A percentile compares a stretch with the other conserved stretches of the same genome.
Conservation (phyloP, 305 asterid genomes). For the Fraxinus velutina region DNA sequence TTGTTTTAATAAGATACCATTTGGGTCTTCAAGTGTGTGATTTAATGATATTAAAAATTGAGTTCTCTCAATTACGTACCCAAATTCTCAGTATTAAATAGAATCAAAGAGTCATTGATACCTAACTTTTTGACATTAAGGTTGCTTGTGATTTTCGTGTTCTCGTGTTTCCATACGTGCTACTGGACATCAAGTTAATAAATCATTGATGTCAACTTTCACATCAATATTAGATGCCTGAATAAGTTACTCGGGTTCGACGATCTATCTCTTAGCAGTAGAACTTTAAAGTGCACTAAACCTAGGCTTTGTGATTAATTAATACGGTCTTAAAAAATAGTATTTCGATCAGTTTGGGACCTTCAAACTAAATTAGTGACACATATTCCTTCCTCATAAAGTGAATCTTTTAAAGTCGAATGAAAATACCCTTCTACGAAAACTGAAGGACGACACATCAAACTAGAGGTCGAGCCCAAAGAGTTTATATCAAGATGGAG, state of each 20-base stretch:
- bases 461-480: conserved; percentile 47
- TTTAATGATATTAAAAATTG: no score
- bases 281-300: background rate
- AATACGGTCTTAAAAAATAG: background rate
- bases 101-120: background rate
- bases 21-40: background rate
- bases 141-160: no score
- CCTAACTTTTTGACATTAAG: background rate
- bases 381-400: background rate
- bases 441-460: background rate
- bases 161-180: background rate
- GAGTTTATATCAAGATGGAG: conserved; percentile 89
- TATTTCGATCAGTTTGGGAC: background rate
- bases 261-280: background rate
- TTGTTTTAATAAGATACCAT: background rate
- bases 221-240: no score
- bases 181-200: no score
- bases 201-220: background rate
- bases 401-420: background rate
- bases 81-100: background rate
- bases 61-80: background rate
- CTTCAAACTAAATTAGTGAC: background rate
- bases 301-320: background rate
- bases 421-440: background rate
- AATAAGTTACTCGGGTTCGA: background rate